Base-by-base conservation (phyloP, 805 yeast genomes). In the Komagataella mondaviorum region DNA sequence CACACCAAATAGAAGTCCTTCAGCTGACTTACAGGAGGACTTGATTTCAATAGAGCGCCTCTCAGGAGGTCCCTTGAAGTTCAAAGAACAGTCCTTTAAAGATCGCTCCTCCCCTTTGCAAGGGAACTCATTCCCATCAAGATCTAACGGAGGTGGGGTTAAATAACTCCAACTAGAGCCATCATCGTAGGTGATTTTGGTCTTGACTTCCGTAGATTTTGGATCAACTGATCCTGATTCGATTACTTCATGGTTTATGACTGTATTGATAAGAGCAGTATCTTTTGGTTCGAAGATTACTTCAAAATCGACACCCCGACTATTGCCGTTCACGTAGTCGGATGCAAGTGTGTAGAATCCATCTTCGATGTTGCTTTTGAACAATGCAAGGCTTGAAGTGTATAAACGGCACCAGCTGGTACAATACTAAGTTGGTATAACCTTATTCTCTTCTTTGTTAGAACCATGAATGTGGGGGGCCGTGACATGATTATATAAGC, bases 41-140 rank as follows among this genome's bases (percentile, higher is more conserved):
- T 95, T 83, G 60, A 90, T 96, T 59, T 96, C 76, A 51, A 77
- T 75, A 63, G 89, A 96, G 3, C 68, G 67, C 56, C 96, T 74
- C 64, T 91, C 97, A 1, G 97, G 89, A 64, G 77, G 90, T 0
- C 98, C 95, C 62, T 89, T 97, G 48, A 91, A 66, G 61, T 91
- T 85, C 59, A 91, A 75, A 0, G 95, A 81, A 59, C 97, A 91
- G 48, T 78, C 73, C 1, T 73, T 74, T 12, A 81, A 58, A 12
- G 4, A 30, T 24, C 12, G 8, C 2, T 79, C 57, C 45, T 70
- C 67, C 3, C 62, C 57, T 22, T 60, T 58, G 61, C 96, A 89
- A 2, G 56, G 54, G 52, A 75, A 81, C 45, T 69, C 70, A 47
- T 79, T 73, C 3, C 88, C 88, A 0, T 75, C 63, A 0, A 85